Percentiles rank a stretch among this genome's conserved stretches.
These are phyloP conservation scores for Purpureocillium takamizusanense DNA, from an alignment of 2,329 filamentous ascomycete genomes.

Conservation along the genomic window DNA sequence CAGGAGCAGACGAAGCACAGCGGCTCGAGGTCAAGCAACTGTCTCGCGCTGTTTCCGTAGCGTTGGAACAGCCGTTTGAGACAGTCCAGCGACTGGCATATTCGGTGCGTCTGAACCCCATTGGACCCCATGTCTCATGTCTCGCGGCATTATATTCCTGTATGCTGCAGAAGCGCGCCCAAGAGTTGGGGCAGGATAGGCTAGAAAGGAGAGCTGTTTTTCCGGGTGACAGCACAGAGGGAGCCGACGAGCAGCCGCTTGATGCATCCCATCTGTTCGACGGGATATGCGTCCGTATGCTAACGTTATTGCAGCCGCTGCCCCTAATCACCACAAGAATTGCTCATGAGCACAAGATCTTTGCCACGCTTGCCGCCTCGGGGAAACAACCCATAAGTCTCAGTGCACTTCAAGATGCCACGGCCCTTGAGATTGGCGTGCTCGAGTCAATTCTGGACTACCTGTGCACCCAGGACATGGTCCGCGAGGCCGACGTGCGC, in stretches of 20 bases:
- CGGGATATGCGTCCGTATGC: too few species aligned
- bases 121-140: neutral
- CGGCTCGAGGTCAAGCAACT: constrained; percentile 1
- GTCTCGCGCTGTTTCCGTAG: constrained; percentile 4
- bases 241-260: too few species aligned
- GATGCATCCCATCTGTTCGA: too few species aligned
- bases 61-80: constrained; percentile 11
- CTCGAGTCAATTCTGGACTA: constrained; percentile 10
- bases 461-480: constrained; percentile 7
- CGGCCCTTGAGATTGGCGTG: constrained; percentile 1
- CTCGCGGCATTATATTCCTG: neutral
- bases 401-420: constrained; percentile 3
- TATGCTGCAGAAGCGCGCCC: too few species aligned
- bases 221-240: too few species aligned
- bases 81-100: constrained; percentile 8
- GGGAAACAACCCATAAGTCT: constrained; percentile 5
- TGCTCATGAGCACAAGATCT: constrained; percentile 9
- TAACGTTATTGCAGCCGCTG: constrained; percentile 2
- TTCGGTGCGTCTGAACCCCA: constrained; percentile 3
- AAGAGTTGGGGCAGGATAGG: too few species aligned
- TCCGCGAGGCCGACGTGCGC: constrained; percentile 2
- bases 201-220: too few species aligned
- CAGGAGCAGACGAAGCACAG: neutral
- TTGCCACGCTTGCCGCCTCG: constrained; percentile 3
- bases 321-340: constrained; percentile 8